Percentiles rank a stretch among this genome's conserved stretches.
Conservation (phyloP, 129 eudicot genomes). For the Pseudognaphalium luteoalbum region DNA sequence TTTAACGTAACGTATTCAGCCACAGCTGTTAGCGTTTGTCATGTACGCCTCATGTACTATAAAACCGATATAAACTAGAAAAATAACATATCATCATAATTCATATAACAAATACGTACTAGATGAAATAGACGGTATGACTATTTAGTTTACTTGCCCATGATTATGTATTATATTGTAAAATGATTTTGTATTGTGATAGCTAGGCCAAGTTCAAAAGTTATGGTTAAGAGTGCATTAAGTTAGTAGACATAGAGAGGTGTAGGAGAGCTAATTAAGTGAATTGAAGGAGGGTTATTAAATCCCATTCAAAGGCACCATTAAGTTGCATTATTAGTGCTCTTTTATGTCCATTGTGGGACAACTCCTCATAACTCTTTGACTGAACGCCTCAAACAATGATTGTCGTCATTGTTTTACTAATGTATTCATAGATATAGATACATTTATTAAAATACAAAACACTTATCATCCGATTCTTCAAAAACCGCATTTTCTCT, state of each 20-base stretch:
- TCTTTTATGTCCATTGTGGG: conserved; percentile 27
- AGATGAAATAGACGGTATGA: too few species aligned
- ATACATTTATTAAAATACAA: too few species aligned
- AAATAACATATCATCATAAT: too few species aligned
- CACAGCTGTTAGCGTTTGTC: too few species aligned
- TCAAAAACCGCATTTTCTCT: too few species aligned
- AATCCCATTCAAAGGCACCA: conserved; percentile 27
- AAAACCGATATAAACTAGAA: too few species aligned
- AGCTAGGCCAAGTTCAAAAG: background rate
- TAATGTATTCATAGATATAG: background rate
- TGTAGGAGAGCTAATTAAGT: conserved; percentile 1
- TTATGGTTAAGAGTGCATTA: background rate
- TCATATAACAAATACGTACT: too few species aligned
- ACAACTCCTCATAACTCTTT: conserved; percentile 14
- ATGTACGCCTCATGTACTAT: too few species aligned
- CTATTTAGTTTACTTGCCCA: too few species aligned
- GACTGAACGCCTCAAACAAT: conserved; percentile 11
- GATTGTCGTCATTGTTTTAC: background rate
- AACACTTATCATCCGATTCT: too few species aligned
- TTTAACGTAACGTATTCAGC: too few species aligned
- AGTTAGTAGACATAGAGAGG: conserved; percentile 13
- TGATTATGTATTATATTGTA: background rate
- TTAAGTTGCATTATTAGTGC: conserved; percentile 25
- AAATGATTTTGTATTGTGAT: background rate
- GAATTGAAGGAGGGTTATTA: conserved; percentile 28